A percentile compares a stretch with the other conserved stretches of the same genome.
phyloP scores from a whole-genome alignment of 2,329 filamentous ascomycete species.

The Alternaria sp. region DNA sequence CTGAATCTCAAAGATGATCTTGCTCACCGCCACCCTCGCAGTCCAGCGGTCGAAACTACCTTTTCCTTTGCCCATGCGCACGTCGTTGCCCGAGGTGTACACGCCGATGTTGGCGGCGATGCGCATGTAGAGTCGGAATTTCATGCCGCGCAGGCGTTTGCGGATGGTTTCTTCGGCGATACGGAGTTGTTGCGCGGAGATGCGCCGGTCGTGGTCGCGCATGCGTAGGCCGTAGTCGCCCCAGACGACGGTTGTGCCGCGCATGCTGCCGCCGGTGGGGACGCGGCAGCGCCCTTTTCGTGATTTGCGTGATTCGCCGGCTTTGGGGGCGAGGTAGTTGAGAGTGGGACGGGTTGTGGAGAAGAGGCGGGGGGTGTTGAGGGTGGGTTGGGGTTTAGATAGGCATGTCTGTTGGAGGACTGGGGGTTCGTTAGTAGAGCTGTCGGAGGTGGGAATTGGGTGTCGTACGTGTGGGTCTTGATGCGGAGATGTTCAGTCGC shows the following conservation, averaged over 20 bases:
- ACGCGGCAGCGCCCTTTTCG: slow-evolving; percentile 87
- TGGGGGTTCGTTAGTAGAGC: slow-evolving; percentile 16
- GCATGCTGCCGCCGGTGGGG: slow-evolving; percentile 85
- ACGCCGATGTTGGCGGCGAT: slow-evolving; percentile 93
- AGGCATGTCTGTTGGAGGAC: slow-evolving; percentile 28
- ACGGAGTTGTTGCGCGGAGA: slow-evolving; percentile 85
- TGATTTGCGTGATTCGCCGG: slow-evolving; percentile 84
- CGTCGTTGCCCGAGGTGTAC: slow-evolving; percentile 93
- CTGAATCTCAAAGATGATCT: slow-evolving; percentile 90
- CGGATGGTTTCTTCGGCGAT: slow-evolving; percentile 95
- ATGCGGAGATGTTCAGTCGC: slow-evolving; percentile 31
- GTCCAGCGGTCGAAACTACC: slow-evolving; percentile 98
- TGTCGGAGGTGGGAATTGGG: slow-evolving; percentile 5
- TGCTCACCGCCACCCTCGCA: slow-evolving; percentile 84
- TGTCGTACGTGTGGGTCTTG: slow-evolving; percentile 31
- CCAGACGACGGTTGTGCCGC: slow-evolving; percentile 95
- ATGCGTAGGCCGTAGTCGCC: slow-evolving; percentile 95
- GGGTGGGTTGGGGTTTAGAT: slow-evolving; percentile 44
- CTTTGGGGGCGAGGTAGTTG: slow-evolving; percentile 83
- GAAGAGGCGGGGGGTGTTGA: slow-evolving; percentile 66
- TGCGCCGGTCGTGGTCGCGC: slow-evolving; percentile 88
- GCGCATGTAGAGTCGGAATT: slow-evolving; percentile 90
- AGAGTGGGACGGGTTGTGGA: slow-evolving; percentile 68
- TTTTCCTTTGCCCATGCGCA: slow-evolving; percentile 99
- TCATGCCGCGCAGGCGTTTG: slow-evolving; percentile 83